Evolutionary conservation across 495 filamentous ascomycete species (phyloP).

Genomic region (Aspergillus coremiiformis): DNA sequence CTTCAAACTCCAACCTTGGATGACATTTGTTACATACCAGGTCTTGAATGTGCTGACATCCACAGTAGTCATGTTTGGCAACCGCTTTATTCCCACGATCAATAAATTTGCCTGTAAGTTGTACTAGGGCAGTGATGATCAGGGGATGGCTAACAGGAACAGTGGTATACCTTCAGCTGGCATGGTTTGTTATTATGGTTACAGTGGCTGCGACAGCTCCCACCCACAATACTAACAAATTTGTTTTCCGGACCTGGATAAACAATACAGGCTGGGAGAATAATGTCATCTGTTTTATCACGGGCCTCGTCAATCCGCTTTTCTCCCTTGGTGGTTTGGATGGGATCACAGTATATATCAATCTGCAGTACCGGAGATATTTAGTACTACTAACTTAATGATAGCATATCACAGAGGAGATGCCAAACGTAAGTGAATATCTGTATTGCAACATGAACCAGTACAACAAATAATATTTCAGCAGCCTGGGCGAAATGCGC

Average conservation of each 20-base stretch:
- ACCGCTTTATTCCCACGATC: conserved; percentile 27
- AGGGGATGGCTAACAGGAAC: not conserved
- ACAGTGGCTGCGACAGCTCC: conserved; percentile 52
- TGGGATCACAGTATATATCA: conserved; percentile 30
- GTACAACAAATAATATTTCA: not conserved
- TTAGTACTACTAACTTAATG: not conserved
- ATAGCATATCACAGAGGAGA: conserved; percentile 71
- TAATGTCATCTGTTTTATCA: conserved; percentile 65
- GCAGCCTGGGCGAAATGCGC: conserved; percentile 27
- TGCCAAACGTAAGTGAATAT: conserved; percentile 51
- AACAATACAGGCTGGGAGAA: conserved; percentile 61
- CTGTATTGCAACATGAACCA: not conserved
- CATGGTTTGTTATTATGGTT: conserved; percentile 61
- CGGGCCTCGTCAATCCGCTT: conserved; percentile 69
- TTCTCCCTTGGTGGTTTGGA: conserved; percentile 71
- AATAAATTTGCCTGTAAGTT: conserved; percentile 33
- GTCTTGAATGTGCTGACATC: conserved; percentile 27
- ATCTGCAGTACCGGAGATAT: conserved; percentile 12
- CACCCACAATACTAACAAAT: conserved; percentile 48
- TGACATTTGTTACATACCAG: conserved; percentile 32
- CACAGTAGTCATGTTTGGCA: conserved; percentile 30
- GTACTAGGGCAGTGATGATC: not conserved
- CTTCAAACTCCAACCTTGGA: conserved; percentile 30
- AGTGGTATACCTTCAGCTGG: conserved; percentile 56
- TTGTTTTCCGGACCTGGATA: conserved; percentile 58